phyloP scores from a whole-genome alignment of 2,329 filamentous ascomycete species.

The Sphaceloma murrayae region DNA sequence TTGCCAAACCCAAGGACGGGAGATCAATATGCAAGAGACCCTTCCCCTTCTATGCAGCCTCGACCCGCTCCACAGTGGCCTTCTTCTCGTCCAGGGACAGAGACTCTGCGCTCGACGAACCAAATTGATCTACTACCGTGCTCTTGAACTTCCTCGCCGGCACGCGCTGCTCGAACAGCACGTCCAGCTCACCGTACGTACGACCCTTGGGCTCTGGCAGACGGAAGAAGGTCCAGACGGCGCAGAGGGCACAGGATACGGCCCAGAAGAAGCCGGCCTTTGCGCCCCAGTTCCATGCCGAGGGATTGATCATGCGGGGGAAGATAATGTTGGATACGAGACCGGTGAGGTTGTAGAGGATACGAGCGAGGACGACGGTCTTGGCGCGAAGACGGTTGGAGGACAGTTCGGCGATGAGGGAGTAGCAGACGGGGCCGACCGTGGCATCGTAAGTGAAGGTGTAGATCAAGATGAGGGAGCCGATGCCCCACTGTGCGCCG shows the following conservation, averaged over 20 bases:
- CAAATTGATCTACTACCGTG: constrained; percentile 21
- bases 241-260: constrained; percentile 28
- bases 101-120: neutral
- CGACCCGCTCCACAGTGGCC: constrained; percentile 8
- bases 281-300: constrained; percentile 30
- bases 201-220: constrained; percentile 37
- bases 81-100: constrained; percentile 11
- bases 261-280: constrained; percentile 37
- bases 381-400: constrained; percentile 26
- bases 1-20: neutral
- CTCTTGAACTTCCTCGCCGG: constrained; percentile 32
- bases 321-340: constrained; percentile 24
- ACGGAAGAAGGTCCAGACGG: constrained; percentile 37
- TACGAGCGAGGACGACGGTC: constrained; percentile 26
- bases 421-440: constrained; percentile 34
- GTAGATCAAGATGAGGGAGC: constrained; percentile 23
- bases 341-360: constrained; percentile 24
- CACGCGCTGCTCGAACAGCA: constrained; percentile 35
- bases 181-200: constrained; percentile 36
- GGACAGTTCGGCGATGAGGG: constrained; percentile 26
- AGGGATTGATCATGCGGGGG: constrained; percentile 24
- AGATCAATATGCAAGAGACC: neutral
- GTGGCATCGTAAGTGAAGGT: constrained; percentile 45
- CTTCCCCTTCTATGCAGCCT: constrained; percentile 12
- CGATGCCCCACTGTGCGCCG: constrained; percentile 24